phyloP scores from a whole-genome alignment of 768 basidiomycete genomes.

The Rubroboletus pulcherrimus region DNA sequence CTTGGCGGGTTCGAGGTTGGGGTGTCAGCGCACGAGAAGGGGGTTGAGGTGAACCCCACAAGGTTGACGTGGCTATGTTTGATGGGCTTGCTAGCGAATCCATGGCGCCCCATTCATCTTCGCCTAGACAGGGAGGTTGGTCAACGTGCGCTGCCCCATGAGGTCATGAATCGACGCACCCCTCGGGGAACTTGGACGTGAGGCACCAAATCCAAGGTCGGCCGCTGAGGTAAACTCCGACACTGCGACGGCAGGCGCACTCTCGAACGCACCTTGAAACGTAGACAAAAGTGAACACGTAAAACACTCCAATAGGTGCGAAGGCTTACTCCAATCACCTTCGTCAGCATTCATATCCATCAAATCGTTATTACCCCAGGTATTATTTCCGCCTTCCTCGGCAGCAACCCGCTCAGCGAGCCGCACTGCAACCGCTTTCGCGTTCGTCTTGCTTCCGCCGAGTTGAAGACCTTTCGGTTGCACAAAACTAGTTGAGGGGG shows the following conservation, averaged over 20 bases:
- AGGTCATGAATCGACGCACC: constrained; percentile 4
- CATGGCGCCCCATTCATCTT: constrained; percentile 25
- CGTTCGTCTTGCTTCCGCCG: constrained; percentile 49
- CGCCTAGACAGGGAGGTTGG: not conserved
- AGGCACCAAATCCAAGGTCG: constrained; percentile 26
- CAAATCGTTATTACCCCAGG: constrained; percentile 76
- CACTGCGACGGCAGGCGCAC: constrained; percentile 35
- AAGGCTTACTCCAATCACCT: constrained; percentile 86
- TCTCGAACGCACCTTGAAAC: constrained; percentile 72
- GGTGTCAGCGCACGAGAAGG: constrained; percentile 20
- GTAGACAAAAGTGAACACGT: not conserved
- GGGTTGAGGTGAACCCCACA: constrained; percentile 20
- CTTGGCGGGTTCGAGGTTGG: constrained; percentile 10
- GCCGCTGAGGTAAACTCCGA: constrained; percentile 22
- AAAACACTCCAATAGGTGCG: not conserved
- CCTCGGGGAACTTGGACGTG: constrained; percentile 8
- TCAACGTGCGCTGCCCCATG: not conserved
- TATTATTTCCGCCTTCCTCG: constrained; percentile 40
- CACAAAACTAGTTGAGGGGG: constrained; percentile 20
- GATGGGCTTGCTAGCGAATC: constrained; percentile 2
- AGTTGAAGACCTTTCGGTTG: constrained; percentile 67
- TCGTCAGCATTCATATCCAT: constrained; percentile 93
- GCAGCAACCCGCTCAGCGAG: constrained; percentile 54
- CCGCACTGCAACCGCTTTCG: constrained; percentile 46
- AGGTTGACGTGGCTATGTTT: not conserved